Evolutionary conservation across 108 stramenopile species (phyloP).

Genomic region (Skeletonema tropicum): DNA sequence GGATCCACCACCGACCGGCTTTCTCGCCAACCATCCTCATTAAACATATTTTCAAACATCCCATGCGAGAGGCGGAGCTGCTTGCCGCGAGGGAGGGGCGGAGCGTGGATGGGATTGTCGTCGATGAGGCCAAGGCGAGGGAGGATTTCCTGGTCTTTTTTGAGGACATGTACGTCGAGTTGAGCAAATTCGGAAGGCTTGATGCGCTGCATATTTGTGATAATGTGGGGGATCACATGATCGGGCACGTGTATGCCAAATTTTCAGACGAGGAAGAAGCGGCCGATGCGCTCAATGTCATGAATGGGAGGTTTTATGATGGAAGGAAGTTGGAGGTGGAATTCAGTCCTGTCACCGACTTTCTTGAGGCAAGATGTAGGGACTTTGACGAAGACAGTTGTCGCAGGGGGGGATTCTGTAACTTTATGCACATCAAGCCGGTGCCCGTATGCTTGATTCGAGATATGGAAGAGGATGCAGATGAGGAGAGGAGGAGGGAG

Average conservation of each 20-base stretch:
- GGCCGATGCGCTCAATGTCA: constrained; percentile 83
- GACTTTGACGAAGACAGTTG: constrained; percentile 91
- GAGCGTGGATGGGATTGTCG: constrained; percentile 40
- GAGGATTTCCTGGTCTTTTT: constrained; percentile 83
- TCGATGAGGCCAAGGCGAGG: constrained; percentile 72
- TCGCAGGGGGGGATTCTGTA: constrained; percentile 93
- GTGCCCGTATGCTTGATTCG: constrained; percentile 76
- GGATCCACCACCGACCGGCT: constrained; percentile 95
- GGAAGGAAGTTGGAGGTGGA: constrained; percentile 89
- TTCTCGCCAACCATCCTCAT: constrained; percentile 95
- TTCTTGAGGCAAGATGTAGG: constrained; percentile 94
- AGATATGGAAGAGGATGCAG: constrained; percentile 77
- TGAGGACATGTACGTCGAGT: constrained; percentile 80
- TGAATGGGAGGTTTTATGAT: constrained; percentile 95
- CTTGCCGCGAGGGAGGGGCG: constrained; percentile 46
- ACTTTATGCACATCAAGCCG: constrained; percentile 96
- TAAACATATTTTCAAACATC: constrained; percentile 95
- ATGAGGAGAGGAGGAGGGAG: constrained; percentile 55
- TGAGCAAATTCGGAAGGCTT: constrained; percentile 93
- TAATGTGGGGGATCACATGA: constrained; percentile 99
- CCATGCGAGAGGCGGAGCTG: constrained; percentile 69
- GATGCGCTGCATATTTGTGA: constrained; percentile 96
- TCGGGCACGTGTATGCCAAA: constrained; percentile 93
- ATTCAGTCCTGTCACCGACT: constrained; percentile 96
- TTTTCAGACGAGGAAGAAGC: constrained; percentile 97